Evolutionary conservation across 2,329 filamentous ascomycete genomes (phyloP).

Genomic region (Grosmannia clavigera): DNA sequence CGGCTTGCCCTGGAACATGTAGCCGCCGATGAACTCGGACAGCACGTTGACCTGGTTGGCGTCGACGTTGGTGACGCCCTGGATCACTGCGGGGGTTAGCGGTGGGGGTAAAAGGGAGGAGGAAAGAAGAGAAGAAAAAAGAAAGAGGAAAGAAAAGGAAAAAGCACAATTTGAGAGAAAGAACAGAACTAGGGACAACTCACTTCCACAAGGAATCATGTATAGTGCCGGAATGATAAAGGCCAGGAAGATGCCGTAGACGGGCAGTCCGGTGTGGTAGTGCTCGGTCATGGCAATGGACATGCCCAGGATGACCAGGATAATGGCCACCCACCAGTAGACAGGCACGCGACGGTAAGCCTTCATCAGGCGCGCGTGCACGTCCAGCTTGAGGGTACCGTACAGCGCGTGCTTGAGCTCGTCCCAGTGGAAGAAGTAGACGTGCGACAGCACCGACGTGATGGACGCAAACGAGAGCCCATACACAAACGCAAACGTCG

Average conservation of each 20-base stretch:
- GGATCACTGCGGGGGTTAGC: slow-evolving; percentile 20
- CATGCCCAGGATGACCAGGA: slow-evolving; percentile 20
- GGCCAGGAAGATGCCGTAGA: slow-evolving; percentile 30
- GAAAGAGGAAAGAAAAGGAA: not conserved
- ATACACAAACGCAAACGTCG: slow-evolving; percentile 32
- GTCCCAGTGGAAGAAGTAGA: slow-evolving; percentile 57
- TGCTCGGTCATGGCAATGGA: slow-evolving; percentile 27
- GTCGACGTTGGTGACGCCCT: slow-evolving; percentile 33
- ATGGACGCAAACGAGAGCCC: slow-evolving; percentile 41
- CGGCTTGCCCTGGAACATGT: slow-evolving; percentile 31
- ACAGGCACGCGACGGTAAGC: slow-evolving; percentile 24
- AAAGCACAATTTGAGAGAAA: not conserved
- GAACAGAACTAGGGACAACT: not conserved
- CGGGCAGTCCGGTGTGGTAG: slow-evolving; percentile 32
- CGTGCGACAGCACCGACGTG: slow-evolving; percentile 21
- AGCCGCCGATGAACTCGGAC: slow-evolving; percentile 34
- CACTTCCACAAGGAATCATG: slow-evolving; percentile 30
- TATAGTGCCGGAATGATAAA: slow-evolving; percentile 31
- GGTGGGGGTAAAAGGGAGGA: not conserved
- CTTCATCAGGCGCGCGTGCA: slow-evolving; percentile 10
- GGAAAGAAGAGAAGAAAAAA: not conserved
- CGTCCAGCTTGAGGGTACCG: slow-evolving; percentile 16
- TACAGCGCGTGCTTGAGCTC: slow-evolving; percentile 18
- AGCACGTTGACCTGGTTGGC: slow-evolving; percentile 36
- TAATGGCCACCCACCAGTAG: slow-evolving; percentile 31